Evolutionary conservation across 1,284 basidiomycete genomes (phyloP).

Genomic region (Ustilago trichophora): DNA sequence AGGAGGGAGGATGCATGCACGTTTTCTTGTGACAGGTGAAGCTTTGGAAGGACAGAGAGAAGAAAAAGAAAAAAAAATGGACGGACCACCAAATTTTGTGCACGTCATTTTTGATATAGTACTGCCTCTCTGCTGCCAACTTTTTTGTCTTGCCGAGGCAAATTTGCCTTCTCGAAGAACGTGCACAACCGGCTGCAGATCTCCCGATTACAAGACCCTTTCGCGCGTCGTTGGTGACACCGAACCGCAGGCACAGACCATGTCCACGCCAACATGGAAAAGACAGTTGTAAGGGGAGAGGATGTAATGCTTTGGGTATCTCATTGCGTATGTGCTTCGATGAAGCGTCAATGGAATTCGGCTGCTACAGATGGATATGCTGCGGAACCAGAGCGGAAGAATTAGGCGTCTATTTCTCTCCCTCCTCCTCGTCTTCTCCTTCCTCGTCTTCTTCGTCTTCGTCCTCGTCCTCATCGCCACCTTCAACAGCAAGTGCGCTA

Average conservation of each 20-base stretch:
- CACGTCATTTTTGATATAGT: too few relatives aligned
- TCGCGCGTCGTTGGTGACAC: too few relatives aligned
- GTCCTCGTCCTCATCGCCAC: slow-evolving; percentile 28
- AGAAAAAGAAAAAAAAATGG: slow-evolving; percentile 5
- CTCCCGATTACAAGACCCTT: too few relatives aligned
- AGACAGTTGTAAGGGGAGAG: too few relatives aligned
- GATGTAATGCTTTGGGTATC: slow-evolving; percentile 4
- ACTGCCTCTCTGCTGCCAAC: too few relatives aligned
- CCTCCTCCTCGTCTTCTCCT: slow-evolving; percentile 4
- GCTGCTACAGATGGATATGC: background rate
- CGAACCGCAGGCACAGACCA: too few relatives aligned
- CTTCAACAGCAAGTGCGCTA: slow-evolving; percentile 41
- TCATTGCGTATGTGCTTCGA: background rate
- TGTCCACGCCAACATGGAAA: too few relatives aligned
- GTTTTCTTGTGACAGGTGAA: too few relatives aligned
- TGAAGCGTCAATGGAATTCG: too few relatives aligned
- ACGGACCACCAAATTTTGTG: slow-evolving; percentile 2
- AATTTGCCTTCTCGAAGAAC: too few relatives aligned
- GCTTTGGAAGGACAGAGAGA: background rate
- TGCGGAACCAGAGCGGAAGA: too few relatives aligned
- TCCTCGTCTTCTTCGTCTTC: slow-evolving; percentile 20
- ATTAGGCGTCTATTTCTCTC: background rate
- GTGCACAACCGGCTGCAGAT: too few relatives aligned
- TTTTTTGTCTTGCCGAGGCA: background rate
- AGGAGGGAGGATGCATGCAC: background rate